Evolutionary conservation across 1,284 basidiomycete species (phyloP).

Genomic region (Irpex sp.): DNA sequence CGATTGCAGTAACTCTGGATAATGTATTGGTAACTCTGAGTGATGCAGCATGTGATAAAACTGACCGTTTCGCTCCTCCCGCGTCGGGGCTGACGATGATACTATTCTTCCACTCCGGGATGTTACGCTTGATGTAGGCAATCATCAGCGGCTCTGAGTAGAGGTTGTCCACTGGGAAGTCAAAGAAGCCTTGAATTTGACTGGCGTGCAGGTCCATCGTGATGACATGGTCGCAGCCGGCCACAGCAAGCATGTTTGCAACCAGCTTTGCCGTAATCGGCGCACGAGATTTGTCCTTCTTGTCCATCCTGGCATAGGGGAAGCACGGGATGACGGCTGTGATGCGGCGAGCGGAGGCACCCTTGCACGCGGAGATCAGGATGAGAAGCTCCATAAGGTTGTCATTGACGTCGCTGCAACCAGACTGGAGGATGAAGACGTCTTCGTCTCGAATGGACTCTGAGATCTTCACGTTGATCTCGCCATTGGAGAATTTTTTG

Average conservation of each 20-base stretch:
- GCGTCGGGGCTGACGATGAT: conserved; percentile 98
- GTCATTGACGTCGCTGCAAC: conserved; percentile 77
- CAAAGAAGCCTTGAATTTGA: conserved; percentile 99
- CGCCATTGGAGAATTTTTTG: conserved; percentile 95
- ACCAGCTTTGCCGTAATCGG: conserved; percentile 99
- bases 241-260: conserved; percentile 95
- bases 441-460: conserved; percentile 97
- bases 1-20: conserved; percentile 85
- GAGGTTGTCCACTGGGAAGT: conserved; percentile 97
- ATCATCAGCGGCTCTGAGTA: conserved; percentile 89
- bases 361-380: conserved; percentile 93
- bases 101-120: conserved; percentile 83
- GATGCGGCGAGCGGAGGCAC: conserved; percentile 92
- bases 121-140: conserved; percentile 85
- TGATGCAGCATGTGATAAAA: conserved; percentile 1
- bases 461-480: conserved; percentile 89
- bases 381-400: conserved; percentile 91
- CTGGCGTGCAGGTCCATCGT: conserved; percentile 98
- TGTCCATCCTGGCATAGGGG: conserved; percentile 96
- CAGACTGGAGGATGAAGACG: conserved; percentile 93
- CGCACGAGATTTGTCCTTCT: conserved; percentile 95
- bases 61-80: conserved; percentile 92
- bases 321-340: conserved; percentile 98
- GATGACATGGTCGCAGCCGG: conserved; percentile 98
- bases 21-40: not conserved